phyloP scores from a whole-genome alignment of 1,139 yeast genomes.

The Yarrowia galli region DNA sequence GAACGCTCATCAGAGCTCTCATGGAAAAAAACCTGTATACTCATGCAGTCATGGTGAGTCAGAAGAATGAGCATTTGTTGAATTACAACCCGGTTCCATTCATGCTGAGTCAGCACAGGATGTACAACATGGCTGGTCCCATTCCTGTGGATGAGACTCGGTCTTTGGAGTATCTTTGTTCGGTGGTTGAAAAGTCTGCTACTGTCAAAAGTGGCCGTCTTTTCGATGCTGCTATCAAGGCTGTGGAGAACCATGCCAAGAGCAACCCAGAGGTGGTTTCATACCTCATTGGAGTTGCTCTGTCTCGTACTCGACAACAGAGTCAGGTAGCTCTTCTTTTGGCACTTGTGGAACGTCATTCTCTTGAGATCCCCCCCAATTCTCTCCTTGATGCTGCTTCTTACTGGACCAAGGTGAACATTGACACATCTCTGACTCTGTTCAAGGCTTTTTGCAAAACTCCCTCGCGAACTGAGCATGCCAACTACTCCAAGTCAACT shows the following conservation, averaged over 20 bases:
- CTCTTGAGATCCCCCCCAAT: background rate
- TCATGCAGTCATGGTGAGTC: constrained; percentile 21
- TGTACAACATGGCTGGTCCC: constrained; percentile 30
- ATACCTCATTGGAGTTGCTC: constrained; percentile 1
- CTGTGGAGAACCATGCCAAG: background rate
- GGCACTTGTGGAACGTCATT: background rate
- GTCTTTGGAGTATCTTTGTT: constrained; percentile 13
- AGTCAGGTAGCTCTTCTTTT: constrained; percentile 8
- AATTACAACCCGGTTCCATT: constrained; percentile 7
- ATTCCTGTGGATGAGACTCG: background rate
- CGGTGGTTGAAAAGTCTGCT: constrained; percentile 16
- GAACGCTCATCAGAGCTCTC: constrained; percentile 9
- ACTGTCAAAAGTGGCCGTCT: constrained; percentile 12
- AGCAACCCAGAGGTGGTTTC: background rate
- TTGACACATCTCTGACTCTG: constrained; percentile 4
- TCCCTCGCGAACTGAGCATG: background rate
- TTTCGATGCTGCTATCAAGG: background rate
- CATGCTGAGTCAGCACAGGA: constrained; percentile 5
- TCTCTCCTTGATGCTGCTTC: constrained; percentile 1
- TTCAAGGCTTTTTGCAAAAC: constrained; percentile 17
- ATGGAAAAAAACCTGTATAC: constrained; percentile 21
- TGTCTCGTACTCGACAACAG: constrained; percentile 1
- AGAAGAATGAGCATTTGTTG: constrained; percentile 14
- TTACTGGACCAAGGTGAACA: constrained; percentile 5
- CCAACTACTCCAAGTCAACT: background rate